Base-by-base conservation (phyloP, 1,284 basidiomycete genomes). In the Ustilago curta region DNA sequence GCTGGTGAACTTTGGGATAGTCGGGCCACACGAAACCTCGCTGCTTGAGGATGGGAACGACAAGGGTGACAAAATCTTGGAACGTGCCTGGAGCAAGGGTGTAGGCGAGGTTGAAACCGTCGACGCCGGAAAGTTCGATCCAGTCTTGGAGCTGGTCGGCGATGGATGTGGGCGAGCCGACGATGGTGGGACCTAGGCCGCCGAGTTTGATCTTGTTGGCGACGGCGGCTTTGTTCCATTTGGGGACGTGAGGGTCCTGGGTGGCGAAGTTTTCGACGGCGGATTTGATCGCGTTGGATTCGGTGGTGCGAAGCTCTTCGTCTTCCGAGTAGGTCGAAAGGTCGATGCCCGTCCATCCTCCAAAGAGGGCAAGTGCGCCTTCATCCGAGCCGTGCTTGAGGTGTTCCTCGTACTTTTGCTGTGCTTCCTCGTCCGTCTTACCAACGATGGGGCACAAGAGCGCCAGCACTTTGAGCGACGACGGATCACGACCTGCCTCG, bases 341-440 rank as follows among this genome's bases (percentile, higher is more conserved):
- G 54, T 84, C 80, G 25, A 80, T 74, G 0, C 82, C 82, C 4
- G 80, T 83, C 82, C 81, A 83, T 0, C 85, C 84, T 6, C 84
- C 85, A 51, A 84, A 83, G 5, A 85, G 76, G 1, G 83, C 83
- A 5, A 84, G 69, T 0, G 84, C 84, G 2, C 84, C 85, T 31
- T 85, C 83, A 37, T 78, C 74, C 6, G 69, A 76, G 0, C 75
- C 81, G 51, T 81, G 68, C 27, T 37, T n/a, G 12, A 78, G 58
- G 53, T 76, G 78, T 18, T 84, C 80, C 8, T 70, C 54, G 56
- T 81, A 76, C 75, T 85, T 85, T 8, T 49, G 60, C 56, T 81
- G 47, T 0, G 85, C 85, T 40, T 77, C 76, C 54, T 80, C 84
- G 45, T 85, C 81, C 5, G 85, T 86, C 12, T 51, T 32, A 8